Evolutionary conservation across 371 early-diverging fungal species (phyloP), one percentile per base, ranked within the genome.

Genomic region (Haplosporangium sp.): DNA sequence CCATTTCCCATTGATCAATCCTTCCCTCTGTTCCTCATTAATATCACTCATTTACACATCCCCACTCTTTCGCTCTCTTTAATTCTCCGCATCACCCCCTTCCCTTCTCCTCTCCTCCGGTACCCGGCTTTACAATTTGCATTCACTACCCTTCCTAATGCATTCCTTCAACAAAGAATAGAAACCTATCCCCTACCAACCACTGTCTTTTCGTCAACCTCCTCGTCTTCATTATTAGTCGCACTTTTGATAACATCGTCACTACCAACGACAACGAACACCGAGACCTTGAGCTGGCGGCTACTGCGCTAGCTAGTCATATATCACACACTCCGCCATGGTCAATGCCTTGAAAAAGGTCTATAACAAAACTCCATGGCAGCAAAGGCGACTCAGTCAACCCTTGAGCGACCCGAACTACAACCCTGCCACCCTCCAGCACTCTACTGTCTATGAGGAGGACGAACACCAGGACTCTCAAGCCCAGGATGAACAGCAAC

Each of bases 371-470:
- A 72, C 79, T 29, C 69, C 79, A 51, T 72, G 79, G 79, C 66
- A 68, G 21, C 79, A 79, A 59, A 54, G 36, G 16, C 64, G 73
- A 59, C 68, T 76, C 14, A 62, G 62, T 21, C 45, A 72, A 23
- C 79, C 79, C 59, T 57, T 79, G 53, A 54, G 23, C 13, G 79
- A 79, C 61, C 79, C 79, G 9, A 79, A 79, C 73, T 68, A 79
- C 55, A 45, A 54, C 23, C 3, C 43, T 12, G 59, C 66, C 11
- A 62, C 67, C 12, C 63, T 58, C 20, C 76, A 75, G 16, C 52
- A 75, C 0, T 59, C 71, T 1, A 58, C 70, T 46, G 29, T 66
- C 52, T 38, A 21, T 14, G 74, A 73, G 38, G 55, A 64, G 6
- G 51, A 41, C 20, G 62, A 61, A 16, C 62, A 59, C 4, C 20